Conservation (phyloP, 2,329 filamentous ascomycete species). For the Botrytis hyacinthi region DNA sequence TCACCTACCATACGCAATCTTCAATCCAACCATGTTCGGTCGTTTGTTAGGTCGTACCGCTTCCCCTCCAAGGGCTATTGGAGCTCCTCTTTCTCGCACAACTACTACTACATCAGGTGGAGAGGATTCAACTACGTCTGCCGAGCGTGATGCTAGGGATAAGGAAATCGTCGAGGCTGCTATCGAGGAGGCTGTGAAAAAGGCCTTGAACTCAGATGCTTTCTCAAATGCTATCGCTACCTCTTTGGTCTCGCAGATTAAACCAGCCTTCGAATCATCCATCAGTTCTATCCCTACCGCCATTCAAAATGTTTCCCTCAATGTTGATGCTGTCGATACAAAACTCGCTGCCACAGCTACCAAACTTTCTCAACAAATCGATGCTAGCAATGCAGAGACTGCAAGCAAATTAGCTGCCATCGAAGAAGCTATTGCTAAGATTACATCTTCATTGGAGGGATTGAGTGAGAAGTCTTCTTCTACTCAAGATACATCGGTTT, state of each 20-base stretch:
- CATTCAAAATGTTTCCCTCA: constrained; percentile 20
- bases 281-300: constrained; percentile 25
- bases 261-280: constrained; percentile 34
- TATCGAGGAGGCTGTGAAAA: constrained; percentile 30
- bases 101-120: not conserved
- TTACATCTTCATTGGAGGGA: constrained; percentile 32
- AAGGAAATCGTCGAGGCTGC: constrained; percentile 30
- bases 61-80: constrained; percentile 22
- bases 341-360: constrained; percentile 32
- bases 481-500: constrained; percentile 31
- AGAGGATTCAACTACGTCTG: constrained; percentile 10
- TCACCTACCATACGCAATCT: constrained; percentile 18
- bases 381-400: constrained; percentile 29
- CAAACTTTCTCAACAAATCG: constrained; percentile 31
- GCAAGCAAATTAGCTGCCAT: constrained; percentile 32
- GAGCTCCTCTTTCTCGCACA: constrained; percentile 5
- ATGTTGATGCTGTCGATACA: constrained; percentile 30
- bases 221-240: constrained; percentile 36
- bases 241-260: constrained; percentile 34
- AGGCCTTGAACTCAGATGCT: constrained; percentile 31
- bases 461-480: constrained; percentile 32
- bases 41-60: constrained; percentile 18
- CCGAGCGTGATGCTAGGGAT: constrained; percentile 29
- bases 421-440: constrained; percentile 32
- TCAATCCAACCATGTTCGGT: constrained; percentile 21